phyloP scores from a whole-genome alignment of 2,329 filamentous ascomycete species.

The Diaporthe longicolla region DNA sequence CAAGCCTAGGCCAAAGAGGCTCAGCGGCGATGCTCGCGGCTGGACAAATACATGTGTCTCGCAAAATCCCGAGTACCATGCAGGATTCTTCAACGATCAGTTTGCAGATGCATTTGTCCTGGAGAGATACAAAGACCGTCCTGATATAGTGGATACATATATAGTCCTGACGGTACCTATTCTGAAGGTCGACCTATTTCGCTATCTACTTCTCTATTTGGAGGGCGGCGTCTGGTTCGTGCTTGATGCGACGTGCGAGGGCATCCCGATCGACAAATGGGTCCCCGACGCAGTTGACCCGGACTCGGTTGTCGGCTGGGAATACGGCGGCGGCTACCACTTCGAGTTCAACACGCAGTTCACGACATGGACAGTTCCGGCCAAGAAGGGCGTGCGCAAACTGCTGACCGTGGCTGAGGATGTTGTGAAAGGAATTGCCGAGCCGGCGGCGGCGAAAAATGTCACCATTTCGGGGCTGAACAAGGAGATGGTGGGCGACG shows the following conservation, averaged over 20 bases:
- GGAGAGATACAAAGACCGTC: constrained; percentile 61
- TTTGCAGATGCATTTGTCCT: constrained; percentile 67
- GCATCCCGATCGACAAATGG: constrained; percentile 52
- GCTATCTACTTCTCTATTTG: constrained; percentile 80
- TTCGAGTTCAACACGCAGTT: constrained; percentile 43
- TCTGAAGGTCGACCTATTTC: constrained; percentile 76
- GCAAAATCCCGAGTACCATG: constrained; percentile 47
- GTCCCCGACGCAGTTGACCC: constrained; percentile 47
- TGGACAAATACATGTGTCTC: constrained; percentile 52
- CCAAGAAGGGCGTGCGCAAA: constrained; percentile 39
- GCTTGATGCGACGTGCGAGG: constrained; percentile 55
- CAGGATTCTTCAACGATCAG: constrained; percentile 49
- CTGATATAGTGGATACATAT: constrained; percentile 47
- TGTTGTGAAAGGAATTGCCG: constrained; percentile 26
- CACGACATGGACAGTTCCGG: constrained; percentile 44
- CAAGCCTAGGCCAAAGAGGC: constrained; percentile 54
- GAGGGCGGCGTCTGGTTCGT: constrained; percentile 81
- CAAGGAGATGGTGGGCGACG: constrained; percentile 41
- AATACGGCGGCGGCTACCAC: constrained; percentile 46
- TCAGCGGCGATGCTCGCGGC: constrained; percentile 48
- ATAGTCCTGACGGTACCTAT: constrained; percentile 50
- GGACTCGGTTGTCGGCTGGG: constrained; percentile 48
- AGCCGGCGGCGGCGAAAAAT: constrained; percentile 15
- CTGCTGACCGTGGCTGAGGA: constrained; percentile 43
- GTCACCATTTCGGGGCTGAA: constrained; percentile 38